Base-by-base conservation (phyloP, 2,329 filamentous ascomycete genomes). In the Talaromyces sp. region DNA sequence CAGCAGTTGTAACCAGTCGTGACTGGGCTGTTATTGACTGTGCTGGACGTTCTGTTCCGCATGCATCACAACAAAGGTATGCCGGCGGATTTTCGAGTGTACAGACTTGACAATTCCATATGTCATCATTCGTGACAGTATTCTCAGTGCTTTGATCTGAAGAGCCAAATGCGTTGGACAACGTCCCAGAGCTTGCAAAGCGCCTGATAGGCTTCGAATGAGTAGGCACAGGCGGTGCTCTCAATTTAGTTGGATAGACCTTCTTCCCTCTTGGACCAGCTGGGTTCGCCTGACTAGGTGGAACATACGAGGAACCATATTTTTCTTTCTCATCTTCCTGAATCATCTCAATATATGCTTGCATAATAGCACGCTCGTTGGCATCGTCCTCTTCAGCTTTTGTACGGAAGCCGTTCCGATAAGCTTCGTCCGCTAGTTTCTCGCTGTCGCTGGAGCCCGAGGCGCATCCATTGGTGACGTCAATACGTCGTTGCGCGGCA, bases 381-480 rank as follows among this genome's bases (percentile, higher is more conserved):
- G 92, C 93, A 70, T 93, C 89, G 63, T 97, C 92, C 74, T 96
- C 91, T 69, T 96, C 92, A 0, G 92, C 92, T 72, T 91, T 86
- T 0, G 93, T 97, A 66, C 85, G 86, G 79, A 96, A 94, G 0
- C 92, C 91, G 68, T 90, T 90, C 64, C 82, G 82, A 6, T 87
- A 87, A 43, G 89, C 90, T 43, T 91, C 85, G 56, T 88, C 84
- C 3, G 84, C 83, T 22, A 93, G 86, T 72, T 89, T 85, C n/a
- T 82, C 80, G 54, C 88, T 88, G 67, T 87, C 85, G 56, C 86
- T 85, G 41, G 85, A 88, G 13, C 87, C 87, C 65, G 89, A 92
- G 31, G 87, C 93, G 75, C 94, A 97, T 2, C 92, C 92, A 66
- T 86, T 83, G 22, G 89, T 85, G 1, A 87, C 84, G 33, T 85